Percentiles rank a stretch among this genome's conserved stretches.
phyloP scores from a whole-genome alignment of 2,329 filamentous ascomycete species.

The Chaetomiaceae sp. region DNA sequence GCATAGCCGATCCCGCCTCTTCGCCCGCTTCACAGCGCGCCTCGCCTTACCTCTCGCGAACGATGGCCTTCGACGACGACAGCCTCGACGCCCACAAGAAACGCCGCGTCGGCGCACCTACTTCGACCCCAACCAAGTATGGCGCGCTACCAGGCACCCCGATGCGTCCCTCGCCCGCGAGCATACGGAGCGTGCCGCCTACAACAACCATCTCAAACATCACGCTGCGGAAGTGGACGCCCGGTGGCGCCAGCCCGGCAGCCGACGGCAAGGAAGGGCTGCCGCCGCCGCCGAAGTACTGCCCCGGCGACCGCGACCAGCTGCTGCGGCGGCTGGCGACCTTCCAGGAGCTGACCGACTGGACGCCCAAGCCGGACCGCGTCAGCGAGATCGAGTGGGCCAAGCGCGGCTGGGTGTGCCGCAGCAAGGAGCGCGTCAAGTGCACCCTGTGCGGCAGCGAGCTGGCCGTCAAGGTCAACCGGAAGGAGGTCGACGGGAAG shows the following conservation, averaged over 20 bases:
- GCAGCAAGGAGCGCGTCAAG: conserved; percentile 73
- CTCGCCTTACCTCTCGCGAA: conserved; percentile 18
- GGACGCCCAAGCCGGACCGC: conserved; percentile 83
- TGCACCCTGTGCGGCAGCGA: conserved; percentile 83
- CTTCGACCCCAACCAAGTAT: conserved; percentile 33
- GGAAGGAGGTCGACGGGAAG: conserved; percentile 50
- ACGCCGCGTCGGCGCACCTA: conserved; percentile 42
- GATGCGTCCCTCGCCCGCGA: conserved; percentile 15
- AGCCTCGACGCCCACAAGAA: conserved; percentile 44
- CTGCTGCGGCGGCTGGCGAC: conserved; percentile 77
- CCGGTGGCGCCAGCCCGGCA: conserved; percentile 11
- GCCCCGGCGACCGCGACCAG: conserved; percentile 75
- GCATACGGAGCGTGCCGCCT: conserved; percentile 18
- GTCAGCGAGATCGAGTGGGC: conserved; percentile 93
- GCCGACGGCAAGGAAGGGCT: conserved; percentile 15
- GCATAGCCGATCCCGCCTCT: conserved; percentile 14
- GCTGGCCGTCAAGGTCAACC: conserved; percentile 71
- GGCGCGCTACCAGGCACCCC: conserved; percentile 11
- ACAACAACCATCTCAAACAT: conserved; percentile 38
- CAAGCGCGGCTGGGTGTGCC: conserved; percentile 84
- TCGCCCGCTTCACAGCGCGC: conserved; percentile 22
- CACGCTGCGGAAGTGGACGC: conserved; percentile 36
- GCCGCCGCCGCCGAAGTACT: conserved; percentile 59
- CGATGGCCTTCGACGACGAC: conserved; percentile 29
- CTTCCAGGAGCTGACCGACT: conserved; percentile 85